Evolutionary conservation across 2,329 filamentous ascomycete species (phyloP), one percentile per base, ranked within the genome.

Genomic region (Lasiodiplodia sp.): DNA sequence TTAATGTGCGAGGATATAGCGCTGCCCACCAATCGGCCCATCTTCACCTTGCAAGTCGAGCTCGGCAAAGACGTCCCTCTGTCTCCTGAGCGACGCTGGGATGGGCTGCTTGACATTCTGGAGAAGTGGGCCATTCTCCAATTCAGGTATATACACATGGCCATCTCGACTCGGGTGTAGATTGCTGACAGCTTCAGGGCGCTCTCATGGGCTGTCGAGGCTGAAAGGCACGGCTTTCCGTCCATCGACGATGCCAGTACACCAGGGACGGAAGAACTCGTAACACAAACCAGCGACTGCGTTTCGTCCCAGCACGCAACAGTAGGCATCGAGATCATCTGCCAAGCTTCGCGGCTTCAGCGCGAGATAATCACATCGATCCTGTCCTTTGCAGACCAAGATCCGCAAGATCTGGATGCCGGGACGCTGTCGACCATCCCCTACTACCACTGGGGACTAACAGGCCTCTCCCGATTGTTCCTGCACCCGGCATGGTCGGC

Each of bases 371-470:
- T 68, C 57, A 53, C 66, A 4, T 44, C 57, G 31, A 68, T 68
- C 47, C 57, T 68, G 4, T 53, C 56, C n/a, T 62, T 53, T 16
- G 57, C 56, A 8, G 51, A 44, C 18, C 52, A 55, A 23, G 49
- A 66, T 34, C 37, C 31, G 2, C 18, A 40, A 18, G 56, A 62
- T 4, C 56, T 63, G n/a, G 56, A 68, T 5, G 49, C 66, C 12
- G 56, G 55, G 37, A 38, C 55, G 8, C 25, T 44, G 1, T 31
- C 57, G 23, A 62, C 57, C 40, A 51, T 68, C 21, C 56, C 66
- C 16, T 68, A 68, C 47, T 68, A 68, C 34, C 66, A 68, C 57
- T 68, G 66, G 66, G 56, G 56, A 16, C 56, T 68, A 4, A 68
- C 57, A 7, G 66, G 66, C 16, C 47, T 68, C n/a, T 68, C 56